Evolutionary conservation across 257 asterid genomes (phyloP).

Genomic region (Nicotiana noctiflora): DNA sequence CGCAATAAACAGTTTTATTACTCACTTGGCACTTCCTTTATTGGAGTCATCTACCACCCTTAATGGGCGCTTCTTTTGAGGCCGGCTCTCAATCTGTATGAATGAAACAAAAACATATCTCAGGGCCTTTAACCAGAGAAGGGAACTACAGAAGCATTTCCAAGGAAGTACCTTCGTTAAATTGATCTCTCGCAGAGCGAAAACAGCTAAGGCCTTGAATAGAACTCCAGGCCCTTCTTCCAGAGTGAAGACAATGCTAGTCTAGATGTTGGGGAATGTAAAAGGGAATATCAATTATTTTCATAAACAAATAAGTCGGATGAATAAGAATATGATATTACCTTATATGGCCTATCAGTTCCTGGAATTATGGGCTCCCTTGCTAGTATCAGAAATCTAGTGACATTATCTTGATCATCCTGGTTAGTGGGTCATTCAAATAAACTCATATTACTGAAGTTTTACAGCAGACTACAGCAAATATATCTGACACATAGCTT

Average conservation of each 20-base stretch:
- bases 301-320: not conserved
- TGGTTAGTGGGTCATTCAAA: slow-evolving; percentile 27
- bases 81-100: slow-evolving; percentile 90
- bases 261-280: slow-evolving; percentile 31
- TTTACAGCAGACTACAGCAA: not conserved
- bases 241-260: slow-evolving; percentile 85
- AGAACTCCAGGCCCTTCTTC: slow-evolving; percentile 97
- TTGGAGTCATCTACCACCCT: slow-evolving; percentile 83
- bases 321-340: slow-evolving; percentile 6
- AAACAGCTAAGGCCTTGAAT: slow-evolving; percentile 90
- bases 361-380: slow-evolving; percentile 53
- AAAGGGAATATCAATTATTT: slow-evolving; percentile 3
- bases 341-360: slow-evolving; percentile 37
- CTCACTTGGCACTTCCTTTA: slow-evolving; percentile 73
- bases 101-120: not conserved
- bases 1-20: slow-evolving; percentile 1
- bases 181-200: slow-evolving; percentile 75
- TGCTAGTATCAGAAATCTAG: slow-evolving; percentile 85
- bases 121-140: not conserved
- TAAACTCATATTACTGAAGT: slow-evolving; percentile 10
- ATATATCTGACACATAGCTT: not conserved
- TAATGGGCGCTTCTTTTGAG: slow-evolving; percentile 73
- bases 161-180: slow-evolving; percentile 60
- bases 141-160: slow-evolving; percentile 7
- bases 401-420: slow-evolving; percentile 69